Conservation (phyloP, 352 stramenopile genomes). For the Elongisporangium prolatum region DNA sequence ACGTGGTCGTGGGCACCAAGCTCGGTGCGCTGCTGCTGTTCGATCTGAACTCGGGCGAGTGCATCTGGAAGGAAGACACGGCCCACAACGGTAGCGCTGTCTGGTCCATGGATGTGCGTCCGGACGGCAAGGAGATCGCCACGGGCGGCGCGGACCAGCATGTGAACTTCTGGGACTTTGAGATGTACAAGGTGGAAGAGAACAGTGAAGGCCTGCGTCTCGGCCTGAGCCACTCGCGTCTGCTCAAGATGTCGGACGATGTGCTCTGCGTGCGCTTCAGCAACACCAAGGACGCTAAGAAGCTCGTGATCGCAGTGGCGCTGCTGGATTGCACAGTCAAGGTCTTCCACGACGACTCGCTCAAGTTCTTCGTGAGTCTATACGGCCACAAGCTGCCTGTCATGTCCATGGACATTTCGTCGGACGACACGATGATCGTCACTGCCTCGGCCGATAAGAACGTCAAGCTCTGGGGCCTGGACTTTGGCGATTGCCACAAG, state of each 20-base stretch:
- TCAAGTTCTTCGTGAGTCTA: constrained; percentile 99
- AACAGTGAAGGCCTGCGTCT: constrained; percentile 68
- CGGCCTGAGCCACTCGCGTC: constrained; percentile 91
- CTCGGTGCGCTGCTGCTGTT: constrained; percentile 92
- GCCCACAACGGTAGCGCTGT: constrained; percentile 93
- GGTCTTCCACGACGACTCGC: constrained; percentile 99
- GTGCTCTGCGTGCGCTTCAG: constrained; percentile 97
- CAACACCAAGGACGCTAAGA: constrained; percentile 87
- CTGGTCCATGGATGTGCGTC: constrained; percentile 95
- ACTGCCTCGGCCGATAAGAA: constrained; percentile 98
- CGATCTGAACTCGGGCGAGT: constrained; percentile 95
- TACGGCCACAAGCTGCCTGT: constrained; percentile 99
- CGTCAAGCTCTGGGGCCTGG: constrained; percentile 99
- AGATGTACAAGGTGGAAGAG: constrained; percentile 71
- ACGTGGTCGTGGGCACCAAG: constrained; percentile 97
- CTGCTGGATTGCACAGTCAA: constrained; percentile 98
- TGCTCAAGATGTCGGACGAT: constrained; percentile 99
- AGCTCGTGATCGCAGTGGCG: constrained; percentile 87
- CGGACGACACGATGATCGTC: constrained; percentile 96
- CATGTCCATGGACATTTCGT: constrained; percentile 96
- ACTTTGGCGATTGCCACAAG: constrained; percentile 99
- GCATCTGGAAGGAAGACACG: constrained; percentile 81
- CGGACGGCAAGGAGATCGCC: constrained; percentile 89
- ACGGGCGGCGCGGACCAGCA: constrained; percentile 96
- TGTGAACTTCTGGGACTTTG: constrained; percentile 99